Evolutionary conservation across 495 filamentous ascomycete species (phyloP).

Genomic region (Lophiotrema nucula): DNA sequence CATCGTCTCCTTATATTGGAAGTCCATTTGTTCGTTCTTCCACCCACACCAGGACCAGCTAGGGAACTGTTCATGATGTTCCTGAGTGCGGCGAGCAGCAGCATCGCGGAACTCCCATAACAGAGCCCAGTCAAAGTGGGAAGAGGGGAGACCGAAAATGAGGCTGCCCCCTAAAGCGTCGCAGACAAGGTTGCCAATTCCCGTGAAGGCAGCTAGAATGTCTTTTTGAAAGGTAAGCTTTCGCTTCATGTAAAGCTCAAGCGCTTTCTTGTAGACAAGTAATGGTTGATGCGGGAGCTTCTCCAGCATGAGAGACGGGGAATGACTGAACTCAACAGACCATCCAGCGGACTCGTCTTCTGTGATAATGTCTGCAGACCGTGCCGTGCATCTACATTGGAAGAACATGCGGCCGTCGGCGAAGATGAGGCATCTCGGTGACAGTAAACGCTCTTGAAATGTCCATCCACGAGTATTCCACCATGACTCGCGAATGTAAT

Average conservation of each 20-base stretch:
- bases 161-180: conserved; percentile 20
- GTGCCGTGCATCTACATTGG: conserved; percentile 27
- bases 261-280: conserved; percentile 35
- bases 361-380: conserved; percentile 34
- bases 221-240: conserved; percentile 34
- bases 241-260: conserved; percentile 36
- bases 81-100: background rate
- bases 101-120: conserved; percentile 31
- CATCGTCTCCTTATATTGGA: conserved; percentile 19
- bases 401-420: conserved; percentile 24
- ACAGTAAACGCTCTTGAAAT: conserved; percentile 22
- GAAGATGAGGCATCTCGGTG: conserved; percentile 19
- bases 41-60: conserved; percentile 42
- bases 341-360: conserved; percentile 30
- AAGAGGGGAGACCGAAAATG: conserved; percentile 37
- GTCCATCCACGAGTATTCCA: conserved; percentile 28
- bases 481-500: conserved; percentile 4
- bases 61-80: conserved; percentile 31
- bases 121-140: conserved; percentile 41
- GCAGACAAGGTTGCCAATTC: conserved; percentile 26
- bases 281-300: conserved; percentile 32
- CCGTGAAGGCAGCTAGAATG: conserved; percentile 40
- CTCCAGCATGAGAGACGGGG: conserved; percentile 26
- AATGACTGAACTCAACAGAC: conserved; percentile 32
- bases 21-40: conserved; percentile 33